Base-by-base conservation (phyloP, 106 monocot genomes). In the Platanthera guangdongensis region DNA sequence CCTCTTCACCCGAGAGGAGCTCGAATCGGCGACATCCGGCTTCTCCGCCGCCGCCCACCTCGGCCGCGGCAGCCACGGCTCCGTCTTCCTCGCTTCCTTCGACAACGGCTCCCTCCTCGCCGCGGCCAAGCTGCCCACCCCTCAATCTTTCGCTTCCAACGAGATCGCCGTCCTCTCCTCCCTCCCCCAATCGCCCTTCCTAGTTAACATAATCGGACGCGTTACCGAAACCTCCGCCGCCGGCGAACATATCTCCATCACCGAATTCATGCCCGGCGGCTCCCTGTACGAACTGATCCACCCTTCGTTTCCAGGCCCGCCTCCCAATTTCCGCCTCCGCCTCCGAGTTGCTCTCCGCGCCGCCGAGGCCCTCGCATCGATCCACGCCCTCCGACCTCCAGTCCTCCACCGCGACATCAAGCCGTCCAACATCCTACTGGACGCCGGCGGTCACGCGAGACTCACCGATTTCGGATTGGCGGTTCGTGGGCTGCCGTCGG, bases 31-130 rank as follows among this genome's bases (percentile, higher is more conserved):
- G 47, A 92, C 92, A 18, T 62, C 81, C 4, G 85, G 80, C 75
- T 95, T 95, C 81, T 47, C 90, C 9, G 22, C 81, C 47, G 78
- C 85, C 21, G 77, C 45, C 10, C 72, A 93, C 53, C 80, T 95
- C 12, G 95, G 95, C 7, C 90, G 90, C 72, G 95, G 95, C n/a
- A 95, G 95, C 88, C 95, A 95, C 75, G 95, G 95, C n/a, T 75
- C 67, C 19, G 92, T 95, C 73, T 92, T 89, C 88, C 85, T 75
- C 53, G 95, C 76, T 49, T 55, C n/a, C 21, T 82, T 95, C 32
- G 76, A 65, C 32, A 79, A 51, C 55, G 48, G 76, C 75, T 4
- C 77, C 30, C 65, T 32, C 65, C 32, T 89, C 16, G 92, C 92
- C 8, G 85, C 90, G 22, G 93, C 90, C 79, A 88, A 70, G 70